Evolutionary conservation across 768 basidiomycete genomes (phyloP).

Genomic region (Lactarius hatsudake): DNA sequence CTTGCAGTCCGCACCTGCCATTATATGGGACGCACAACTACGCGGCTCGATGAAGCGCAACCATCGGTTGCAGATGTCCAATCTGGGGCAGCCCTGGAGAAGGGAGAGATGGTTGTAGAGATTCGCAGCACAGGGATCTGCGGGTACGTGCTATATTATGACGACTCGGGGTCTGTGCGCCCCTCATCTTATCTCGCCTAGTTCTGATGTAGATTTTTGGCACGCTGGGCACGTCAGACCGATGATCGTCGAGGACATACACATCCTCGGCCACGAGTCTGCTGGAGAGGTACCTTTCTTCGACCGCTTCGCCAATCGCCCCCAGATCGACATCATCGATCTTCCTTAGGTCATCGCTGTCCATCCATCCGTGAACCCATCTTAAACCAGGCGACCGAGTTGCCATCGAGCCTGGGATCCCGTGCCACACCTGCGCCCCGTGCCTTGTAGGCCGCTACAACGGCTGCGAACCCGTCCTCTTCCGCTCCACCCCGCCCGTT

Average conservation of each 20-base stretch:
- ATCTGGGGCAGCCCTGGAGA: constrained; percentile 10
- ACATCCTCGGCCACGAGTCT: constrained; percentile 55
- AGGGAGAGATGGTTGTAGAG: constrained; percentile 61
- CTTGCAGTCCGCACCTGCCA: no score
- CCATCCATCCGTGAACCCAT: constrained; percentile 16
- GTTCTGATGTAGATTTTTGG: constrained; percentile 76
- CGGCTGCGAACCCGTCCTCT: constrained; percentile 52
- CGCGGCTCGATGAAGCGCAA: constrained; percentile 36
- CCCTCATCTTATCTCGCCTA: constrained; percentile 30
- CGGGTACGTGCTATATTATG: constrained; percentile 44
- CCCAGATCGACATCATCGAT: background rate
- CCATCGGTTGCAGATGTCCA: constrained; percentile 19
- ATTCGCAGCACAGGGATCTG: constrained; percentile 70
- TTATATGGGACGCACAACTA: no score
- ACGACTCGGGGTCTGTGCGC: no score
- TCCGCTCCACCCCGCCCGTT: constrained; percentile 71
- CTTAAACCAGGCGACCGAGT: constrained; percentile 54
- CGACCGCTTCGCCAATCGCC: background rate
- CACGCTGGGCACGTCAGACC: constrained; percentile 65
- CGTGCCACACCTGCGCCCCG: constrained; percentile 61
- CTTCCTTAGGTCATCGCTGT: constrained; percentile 8
- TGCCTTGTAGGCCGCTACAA: constrained; percentile 67
- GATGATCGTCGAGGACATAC: constrained; percentile 65
- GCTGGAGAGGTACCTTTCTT: constrained; percentile 51
- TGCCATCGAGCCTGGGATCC: constrained; percentile 68